Base-by-base conservation (phyloP, 306 rosid species). In the Purshia tridentata region DNA sequence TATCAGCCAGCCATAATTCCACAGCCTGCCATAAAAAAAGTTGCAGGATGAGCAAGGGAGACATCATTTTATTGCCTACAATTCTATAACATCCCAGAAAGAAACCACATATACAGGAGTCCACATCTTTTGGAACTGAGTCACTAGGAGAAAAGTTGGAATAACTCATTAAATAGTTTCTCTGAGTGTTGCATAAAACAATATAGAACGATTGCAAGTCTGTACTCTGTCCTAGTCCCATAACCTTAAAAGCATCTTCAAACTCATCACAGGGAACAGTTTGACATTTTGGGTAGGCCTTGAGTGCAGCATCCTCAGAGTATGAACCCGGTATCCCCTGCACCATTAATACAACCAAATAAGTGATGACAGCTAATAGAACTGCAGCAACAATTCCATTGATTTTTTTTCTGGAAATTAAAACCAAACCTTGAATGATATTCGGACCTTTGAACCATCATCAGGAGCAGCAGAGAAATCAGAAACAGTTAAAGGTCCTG, bases 321-420 rank as follows among this genome's bases (percentile, higher is more conserved):
- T 82, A 82, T n/a, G 92, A 81, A 65, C 92, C 92, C 18, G 87
- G 84, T 49, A 79, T 70, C 61, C 96, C 96, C 96, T 89, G 81
- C 75, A 67, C 66, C 75, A 75, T 46, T 57, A 75, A 80, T 84
- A 63, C 77, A 77, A 72, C 73, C 65, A 73, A 29, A 29, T 29
- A 29, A 53, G 19, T n/a, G 45, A 65, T 35, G 47, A 54, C 13
- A 44, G 35, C 35, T 29, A 3, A 29, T 29, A 29, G 35, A 29
- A 29, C 35, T 29, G 35, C 35, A 29, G 53, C 51, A 40, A 51
- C n/a, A 11, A 53, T 16, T 40, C 20, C 35, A 8, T 15, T 40
- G 29, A 11, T 37, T 3, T 39, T 61, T 18, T 11, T 48, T 42
- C 70, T 51, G 42, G 18, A 14, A 47, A 67, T 19, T 18, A 85